Evolutionary conservation across 2,329 filamentous ascomycete genomes (phyloP), one percentile per base, ranked within the genome.

Genomic region (Pseudocercospora fuligena): DNA sequence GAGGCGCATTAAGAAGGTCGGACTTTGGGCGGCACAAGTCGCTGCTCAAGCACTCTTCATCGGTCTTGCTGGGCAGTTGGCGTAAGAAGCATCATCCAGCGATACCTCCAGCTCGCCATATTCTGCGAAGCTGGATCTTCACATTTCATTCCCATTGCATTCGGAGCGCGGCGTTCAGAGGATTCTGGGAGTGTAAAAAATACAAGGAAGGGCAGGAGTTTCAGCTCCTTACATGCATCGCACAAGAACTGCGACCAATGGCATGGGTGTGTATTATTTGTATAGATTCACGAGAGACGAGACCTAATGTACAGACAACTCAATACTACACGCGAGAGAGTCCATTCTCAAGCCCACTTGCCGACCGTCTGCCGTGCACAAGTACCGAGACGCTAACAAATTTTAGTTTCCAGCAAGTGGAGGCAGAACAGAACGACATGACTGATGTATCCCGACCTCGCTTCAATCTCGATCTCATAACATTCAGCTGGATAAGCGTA

Each of bases 11-110:
- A 97, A 94, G 79, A 97, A 98, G 81, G 95, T 97, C 29, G 95
- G 95, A 33, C 90, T 98, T 74, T 99, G 95, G 95, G 97, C 93
- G 2, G 85, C 98, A 64, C 94, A 94, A 73, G 83, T 99, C 65
- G 92, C 94, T 6, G 92, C 94, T 7, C 95, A 99, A 78, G 95
- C 94, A 2, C 86, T 99, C 40, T 95, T 98, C 77, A 91, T 98
- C 82, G 95, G 95, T 9, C 91, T 98, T 85, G 94, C 94, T 4
- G 94, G 94, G 16, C 95, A 93, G 72, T 84, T 88, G 68, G 86
- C 86, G 64, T 88, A 75, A 80, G 25, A 36, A 25, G 14, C 12
- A 21, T 12, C 23, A 8, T 16, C 14, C 19, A 27, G 46, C 25
- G 19, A 19, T 5, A 33, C 1, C 51, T 56, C 11, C 51, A 25